Evolutionary conservation across 805 yeast genomes (phyloP).

Genomic region (Candida ipomoeae): DNA sequence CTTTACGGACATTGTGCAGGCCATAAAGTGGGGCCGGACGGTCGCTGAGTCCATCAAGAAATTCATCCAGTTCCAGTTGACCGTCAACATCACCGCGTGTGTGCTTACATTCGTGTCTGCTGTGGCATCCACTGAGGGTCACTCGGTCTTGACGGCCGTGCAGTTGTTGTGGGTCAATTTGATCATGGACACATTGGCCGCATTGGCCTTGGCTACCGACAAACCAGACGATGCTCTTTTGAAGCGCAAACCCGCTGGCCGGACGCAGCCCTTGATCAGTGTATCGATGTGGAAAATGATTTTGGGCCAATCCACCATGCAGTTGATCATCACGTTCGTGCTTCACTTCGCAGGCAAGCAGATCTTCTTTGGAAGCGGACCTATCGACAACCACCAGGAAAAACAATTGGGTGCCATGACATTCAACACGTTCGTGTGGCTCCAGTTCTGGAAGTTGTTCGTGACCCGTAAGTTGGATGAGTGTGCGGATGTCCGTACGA

Average conservation of each 20-base stretch:
- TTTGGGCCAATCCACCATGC: slow-evolving; percentile 76
- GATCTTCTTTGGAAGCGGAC: slow-evolving; percentile 46
- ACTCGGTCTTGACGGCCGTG: slow-evolving; percentile 92
- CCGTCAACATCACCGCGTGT: slow-evolving; percentile 97
- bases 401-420: slow-evolving; percentile 77
- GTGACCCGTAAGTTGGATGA: slow-evolving; percentile 90
- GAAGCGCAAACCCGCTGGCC: slow-evolving; percentile 78
- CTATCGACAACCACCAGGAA: slow-evolving; percentile 40
- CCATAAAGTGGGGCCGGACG: slow-evolving; percentile 98
- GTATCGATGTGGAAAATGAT: slow-evolving; percentile 99
- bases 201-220: slow-evolving; percentile 95
- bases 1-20: slow-evolving; percentile 90
- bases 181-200: slow-evolving; percentile 98
- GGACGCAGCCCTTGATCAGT: slow-evolving; percentile 73
- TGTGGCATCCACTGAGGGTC: slow-evolving; percentile 72
- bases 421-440: slow-evolving; percentile 95
- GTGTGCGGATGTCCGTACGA: slow-evolving; percentile 60
- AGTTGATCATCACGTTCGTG: slow-evolving; percentile 72
- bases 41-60: slow-evolving; percentile 92
- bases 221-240: slow-evolving; percentile 84
- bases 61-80: slow-evolving; percentile 92
- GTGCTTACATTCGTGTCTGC: slow-evolving; percentile 90
- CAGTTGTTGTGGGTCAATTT: slow-evolving; percentile 96
- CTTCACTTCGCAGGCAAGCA: slow-evolving; percentile 74
- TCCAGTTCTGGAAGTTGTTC: slow-evolving; percentile 90